A percentile compares a stretch with the other conserved stretches of the same genome.
Conservation (phyloP, 305 asterid species). For the Striga hermonthica region DNA sequence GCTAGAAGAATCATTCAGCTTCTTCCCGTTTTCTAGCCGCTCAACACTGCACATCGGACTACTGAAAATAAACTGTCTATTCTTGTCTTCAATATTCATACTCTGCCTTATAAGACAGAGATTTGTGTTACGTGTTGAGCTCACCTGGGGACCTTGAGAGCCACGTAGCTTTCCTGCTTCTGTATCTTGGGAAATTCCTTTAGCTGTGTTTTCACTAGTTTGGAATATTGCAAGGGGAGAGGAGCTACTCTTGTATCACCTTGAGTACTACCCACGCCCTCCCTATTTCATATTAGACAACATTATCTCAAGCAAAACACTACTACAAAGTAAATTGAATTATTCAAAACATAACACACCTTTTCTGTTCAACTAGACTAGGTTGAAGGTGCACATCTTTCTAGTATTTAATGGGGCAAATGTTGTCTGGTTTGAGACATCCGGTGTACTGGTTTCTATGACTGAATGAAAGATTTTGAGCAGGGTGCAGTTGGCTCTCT, state of each 20-base stretch:
- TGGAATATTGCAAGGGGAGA: constrained; percentile 38
- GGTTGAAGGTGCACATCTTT: constrained; percentile 37
- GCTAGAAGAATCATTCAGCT: constrained; percentile 30
- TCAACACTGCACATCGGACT: constrained; percentile 29
- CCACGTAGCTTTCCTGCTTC: constrained; percentile 41
- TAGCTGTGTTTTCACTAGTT: constrained; percentile 23
- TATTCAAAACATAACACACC: constrained; percentile 35
- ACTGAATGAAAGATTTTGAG: constrained; percentile 44
- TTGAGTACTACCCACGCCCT: constrained; percentile 29
- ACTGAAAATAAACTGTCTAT: constrained; percentile 6
- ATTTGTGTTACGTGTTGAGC: constrained; percentile 31
- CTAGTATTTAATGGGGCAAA: constrained; percentile 37
- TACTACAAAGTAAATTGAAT: constrained; percentile 12
- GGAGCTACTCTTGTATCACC: constrained; percentile 39
- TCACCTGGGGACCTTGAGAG: constrained; percentile 41
- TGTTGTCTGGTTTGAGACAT: constrained; percentile 37
- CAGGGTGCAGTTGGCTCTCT: constrained; percentile 39
- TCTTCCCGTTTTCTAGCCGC: constrained; percentile 30
- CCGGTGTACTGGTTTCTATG: constrained; percentile 42
- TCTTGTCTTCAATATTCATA: constrained; percentile 20
- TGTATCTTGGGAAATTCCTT: constrained; percentile 41
- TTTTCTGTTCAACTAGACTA: constrained; percentile 40
- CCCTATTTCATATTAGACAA: constrained; percentile 39
- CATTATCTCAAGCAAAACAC: constrained; percentile 22
- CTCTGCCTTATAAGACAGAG: constrained; percentile 18